phyloP scores from a whole-genome alignment of 106 monocot genomes.

The Platanthera zijinensis region DNA sequence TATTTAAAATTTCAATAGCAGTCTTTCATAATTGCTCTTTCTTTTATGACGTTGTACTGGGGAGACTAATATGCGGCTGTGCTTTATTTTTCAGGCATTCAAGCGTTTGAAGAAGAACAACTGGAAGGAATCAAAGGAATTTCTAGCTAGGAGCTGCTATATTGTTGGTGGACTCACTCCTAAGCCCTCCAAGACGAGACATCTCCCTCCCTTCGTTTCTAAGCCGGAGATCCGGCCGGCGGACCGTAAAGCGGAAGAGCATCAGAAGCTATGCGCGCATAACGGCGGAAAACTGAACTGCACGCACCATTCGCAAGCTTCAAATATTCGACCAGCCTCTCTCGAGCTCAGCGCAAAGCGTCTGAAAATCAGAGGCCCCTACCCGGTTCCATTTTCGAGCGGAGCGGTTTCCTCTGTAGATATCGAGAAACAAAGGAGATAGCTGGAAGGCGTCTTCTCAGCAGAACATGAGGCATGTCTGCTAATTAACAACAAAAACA shows the following conservation, averaged over 20 bases:
- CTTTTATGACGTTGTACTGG: too few relatives aligned
- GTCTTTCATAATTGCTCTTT: too few relatives aligned
- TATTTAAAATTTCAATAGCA: too few relatives aligned
- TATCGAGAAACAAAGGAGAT: neutral
- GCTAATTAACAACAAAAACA: neutral
- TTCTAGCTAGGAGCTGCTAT: neutral
- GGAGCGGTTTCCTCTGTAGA: neutral
- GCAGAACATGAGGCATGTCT: neutral
- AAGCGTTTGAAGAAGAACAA: conserved; percentile 9
- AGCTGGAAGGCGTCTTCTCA: neutral
- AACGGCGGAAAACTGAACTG: neutral
- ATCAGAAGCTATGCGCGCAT: neutral
- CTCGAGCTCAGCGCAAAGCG: neutral
- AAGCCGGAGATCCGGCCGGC: neutral
- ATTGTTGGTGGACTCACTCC: neutral
- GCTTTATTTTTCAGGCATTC: conserved; percentile 1
- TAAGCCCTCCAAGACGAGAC: neutral
- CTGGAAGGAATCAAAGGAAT: neutral
- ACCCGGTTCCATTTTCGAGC: neutral
- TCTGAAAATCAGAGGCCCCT: neutral
- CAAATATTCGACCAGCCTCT: neutral
- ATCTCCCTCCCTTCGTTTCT: neutral
- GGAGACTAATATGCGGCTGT: neutral
- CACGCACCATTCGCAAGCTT: neutral
- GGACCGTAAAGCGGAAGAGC: neutral